These are phyloP conservation scores for Fraxinus cuspidata DNA, from an alignment of 257 asterid species.

Conservation along the genomic window DNA sequence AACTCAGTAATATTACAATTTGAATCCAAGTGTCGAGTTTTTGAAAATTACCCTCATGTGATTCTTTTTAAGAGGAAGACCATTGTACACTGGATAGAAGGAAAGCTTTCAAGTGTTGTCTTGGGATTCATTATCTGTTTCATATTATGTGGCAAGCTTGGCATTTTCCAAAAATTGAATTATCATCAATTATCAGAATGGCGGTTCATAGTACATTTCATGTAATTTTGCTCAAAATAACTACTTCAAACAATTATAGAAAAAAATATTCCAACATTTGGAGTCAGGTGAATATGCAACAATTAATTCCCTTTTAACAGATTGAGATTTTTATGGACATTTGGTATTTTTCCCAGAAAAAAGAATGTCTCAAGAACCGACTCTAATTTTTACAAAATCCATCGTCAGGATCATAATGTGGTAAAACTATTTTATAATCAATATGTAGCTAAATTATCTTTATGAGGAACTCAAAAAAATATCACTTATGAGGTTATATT, in stretches of 20 bases:
- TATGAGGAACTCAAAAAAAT: not conserved
- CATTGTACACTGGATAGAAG: not conserved
- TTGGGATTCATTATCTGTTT: not conserved
- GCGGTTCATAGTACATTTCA: not conserved
- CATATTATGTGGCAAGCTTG: not conserved
- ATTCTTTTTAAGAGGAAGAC: not conserved
- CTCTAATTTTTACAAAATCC: too few relatives aligned
- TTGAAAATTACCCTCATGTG: not conserved
- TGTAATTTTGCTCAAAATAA: not conserved
- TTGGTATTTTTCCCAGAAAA: not conserved
- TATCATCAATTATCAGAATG: not conserved
- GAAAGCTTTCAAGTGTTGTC: not conserved
- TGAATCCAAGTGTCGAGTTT: not conserved
- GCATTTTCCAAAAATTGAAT: not conserved
- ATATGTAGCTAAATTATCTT: not conserved
- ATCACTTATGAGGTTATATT: not conserved
- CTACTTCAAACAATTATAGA: not conserved
- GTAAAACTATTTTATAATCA: not conserved
- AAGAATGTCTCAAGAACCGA: not conserved
- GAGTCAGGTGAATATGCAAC: not conserved
- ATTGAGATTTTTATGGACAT: not conserved
- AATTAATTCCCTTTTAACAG: too few relatives aligned
- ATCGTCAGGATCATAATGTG: not conserved
- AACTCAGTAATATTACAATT: not conserved
- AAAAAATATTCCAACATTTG: not conserved